Conservation (phyloP, 2,329 filamentous ascomycete species). For the Penicillium capsulatum region DNA sequence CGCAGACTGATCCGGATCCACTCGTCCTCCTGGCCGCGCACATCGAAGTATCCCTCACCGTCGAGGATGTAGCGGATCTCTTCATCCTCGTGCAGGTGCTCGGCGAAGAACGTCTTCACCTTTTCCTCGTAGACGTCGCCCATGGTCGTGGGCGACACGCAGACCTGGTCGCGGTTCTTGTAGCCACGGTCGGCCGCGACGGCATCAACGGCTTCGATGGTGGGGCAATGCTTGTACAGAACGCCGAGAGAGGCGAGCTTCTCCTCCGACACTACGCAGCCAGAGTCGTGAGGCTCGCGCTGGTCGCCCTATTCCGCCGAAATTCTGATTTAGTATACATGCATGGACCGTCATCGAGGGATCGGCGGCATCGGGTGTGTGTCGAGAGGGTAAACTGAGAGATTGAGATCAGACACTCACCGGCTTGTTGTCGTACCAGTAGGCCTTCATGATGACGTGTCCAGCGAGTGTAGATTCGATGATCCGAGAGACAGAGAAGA, state of each 20-base stretch:
- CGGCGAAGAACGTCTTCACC: slow-evolving; percentile 87
- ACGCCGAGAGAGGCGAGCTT: slow-evolving; percentile 75
- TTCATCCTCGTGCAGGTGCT: slow-evolving; percentile 97
- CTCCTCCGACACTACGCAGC: slow-evolving; percentile 59
- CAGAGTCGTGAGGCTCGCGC: slow-evolving; percentile 83
- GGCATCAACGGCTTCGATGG: slow-evolving; percentile 63
- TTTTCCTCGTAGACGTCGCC: slow-evolving; percentile 86
- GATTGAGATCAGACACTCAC: slow-evolving; percentile 38
- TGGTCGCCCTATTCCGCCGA: slow-evolving; percentile 73
- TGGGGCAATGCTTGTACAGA: slow-evolving; percentile 65
- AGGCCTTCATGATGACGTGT: slow-evolving; percentile 57
- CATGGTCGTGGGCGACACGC: slow-evolving; percentile 80
- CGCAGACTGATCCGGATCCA: slow-evolving; percentile 85
- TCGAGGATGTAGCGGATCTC: slow-evolving; percentile 94
- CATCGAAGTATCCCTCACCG: slow-evolving; percentile 89
- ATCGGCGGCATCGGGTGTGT: slow-evolving; percentile 5
- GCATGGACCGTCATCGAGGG: not conserved
- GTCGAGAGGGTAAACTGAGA: slow-evolving; percentile 1
- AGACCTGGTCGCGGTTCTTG: slow-evolving; percentile 92
- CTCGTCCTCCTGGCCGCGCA: slow-evolving; percentile 72
- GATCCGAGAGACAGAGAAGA: not conserved
- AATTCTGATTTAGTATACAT: slow-evolving; percentile 7
- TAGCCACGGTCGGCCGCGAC: slow-evolving; percentile 75
- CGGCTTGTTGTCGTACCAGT: slow-evolving; percentile 65
- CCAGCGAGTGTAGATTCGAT: not conserved